Conservation (phyloP, 2,329 filamentous ascomycete species). For the Claviceps pazoutovae region DNA sequence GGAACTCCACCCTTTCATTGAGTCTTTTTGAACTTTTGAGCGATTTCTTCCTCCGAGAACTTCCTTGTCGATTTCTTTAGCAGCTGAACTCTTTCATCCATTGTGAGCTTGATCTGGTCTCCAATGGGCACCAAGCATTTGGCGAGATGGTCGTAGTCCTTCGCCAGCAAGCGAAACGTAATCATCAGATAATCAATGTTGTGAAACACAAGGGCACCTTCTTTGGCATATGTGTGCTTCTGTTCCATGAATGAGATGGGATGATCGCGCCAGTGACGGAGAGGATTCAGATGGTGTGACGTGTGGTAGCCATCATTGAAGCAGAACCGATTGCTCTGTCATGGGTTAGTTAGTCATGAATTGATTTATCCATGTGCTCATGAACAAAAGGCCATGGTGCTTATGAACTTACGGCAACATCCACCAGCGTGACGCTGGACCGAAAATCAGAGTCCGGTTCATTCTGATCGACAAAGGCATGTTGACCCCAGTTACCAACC, state of each 20-base stretch:
- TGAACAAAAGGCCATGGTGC: too few species aligned
- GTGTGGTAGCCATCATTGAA: slow-evolving; percentile 78
- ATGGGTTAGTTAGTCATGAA: neutral
- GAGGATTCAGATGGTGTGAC: slow-evolving; percentile 65
- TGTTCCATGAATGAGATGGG: slow-evolving; percentile 58
- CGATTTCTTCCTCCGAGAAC: slow-evolving; percentile 53
- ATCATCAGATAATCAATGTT: slow-evolving; percentile 73
- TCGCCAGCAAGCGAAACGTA: slow-evolving; percentile 51
- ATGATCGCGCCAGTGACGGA: slow-evolving; percentile 70
- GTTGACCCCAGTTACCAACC: slow-evolving; percentile 76
- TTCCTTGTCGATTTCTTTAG: slow-evolving; percentile 48
- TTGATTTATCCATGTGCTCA: neutral
- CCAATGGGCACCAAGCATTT: slow-evolving; percentile 61
- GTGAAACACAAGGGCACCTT: slow-evolving; percentile 62
- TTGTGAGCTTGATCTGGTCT: slow-evolving; percentile 50
- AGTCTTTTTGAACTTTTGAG: slow-evolving; percentile 33
- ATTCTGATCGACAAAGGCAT: slow-evolving; percentile 62
- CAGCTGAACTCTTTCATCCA: slow-evolving; percentile 49
- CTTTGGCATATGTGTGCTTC: slow-evolving; percentile 50
- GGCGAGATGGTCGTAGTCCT: slow-evolving; percentile 59
- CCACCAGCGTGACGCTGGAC: slow-evolving; percentile 66
- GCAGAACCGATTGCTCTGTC: slow-evolving; percentile 64
- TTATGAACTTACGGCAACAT: slow-evolving; percentile 50
- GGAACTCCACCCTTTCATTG: neutral
- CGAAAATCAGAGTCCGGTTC: slow-evolving; percentile 67